Evolutionary conservation across 768 basidiomycete species (phyloP), one percentile per base, ranked within the genome.

Genomic region (Boletus subparvulus): DNA sequence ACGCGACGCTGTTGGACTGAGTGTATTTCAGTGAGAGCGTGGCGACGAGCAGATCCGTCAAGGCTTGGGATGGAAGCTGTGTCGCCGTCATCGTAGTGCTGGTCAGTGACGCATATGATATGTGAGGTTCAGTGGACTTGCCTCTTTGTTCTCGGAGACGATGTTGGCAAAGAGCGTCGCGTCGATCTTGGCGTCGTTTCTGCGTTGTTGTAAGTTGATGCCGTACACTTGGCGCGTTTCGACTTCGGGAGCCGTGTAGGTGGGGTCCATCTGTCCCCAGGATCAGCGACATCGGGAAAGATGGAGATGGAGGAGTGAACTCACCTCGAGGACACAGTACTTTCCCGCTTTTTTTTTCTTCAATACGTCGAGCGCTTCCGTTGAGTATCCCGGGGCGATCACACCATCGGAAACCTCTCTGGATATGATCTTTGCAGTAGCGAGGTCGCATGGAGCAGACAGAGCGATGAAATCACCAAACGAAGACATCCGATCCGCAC

Each of bases 391-490:
- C 1, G 97, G 96, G 3, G 97, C 96, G 55, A 99, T 94, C 63
- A 99, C 90, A 33, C 97, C 97, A 70, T 99, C 97, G 0, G 97
- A 98, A 11, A 99, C 97, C 70, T 99, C 97, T 17, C 97, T 84
- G n/a, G 94, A 95, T 69, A 99, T 97, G 70, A 99, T 95, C 61
- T 86, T 87, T 42, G 97, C 97, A 10, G 97, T 98, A 2, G 92
- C 88, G 37, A 94, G 78, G 69, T 99, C 97, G 75, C 95, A 97
- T 19, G 87, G 84, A 28, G 89, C 87, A 17, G 94, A 97, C 12
- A 99, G 81, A 0, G 94, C 97, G 65, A 99, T 95, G 71, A 98
- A 99, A 76, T 99, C 97, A 6, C 97, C 97, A 70, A 98, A 99
- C 3, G 96, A 98, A 1, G 96, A 98, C 97, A 99, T 99, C 52